Evolutionary conservation across 192 early-diverging fungal genomes (phyloP).

Genomic region (Lunasporangiospora selenospora): DNA sequence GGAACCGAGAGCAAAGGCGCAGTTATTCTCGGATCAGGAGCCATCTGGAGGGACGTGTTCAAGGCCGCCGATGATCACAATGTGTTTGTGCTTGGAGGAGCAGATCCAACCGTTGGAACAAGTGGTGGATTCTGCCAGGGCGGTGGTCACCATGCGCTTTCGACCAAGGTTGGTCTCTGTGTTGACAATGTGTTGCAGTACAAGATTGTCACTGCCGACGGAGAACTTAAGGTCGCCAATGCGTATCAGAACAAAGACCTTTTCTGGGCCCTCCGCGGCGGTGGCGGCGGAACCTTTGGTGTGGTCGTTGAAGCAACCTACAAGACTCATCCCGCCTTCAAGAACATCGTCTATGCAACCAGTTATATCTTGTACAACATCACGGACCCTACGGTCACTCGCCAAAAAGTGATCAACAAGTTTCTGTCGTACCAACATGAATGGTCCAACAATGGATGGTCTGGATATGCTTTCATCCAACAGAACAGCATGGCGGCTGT

Average conservation of each 20-base stretch:
- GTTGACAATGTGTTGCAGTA: slow-evolving; percentile 60
- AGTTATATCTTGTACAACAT: background rate
- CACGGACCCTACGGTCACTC: background rate
- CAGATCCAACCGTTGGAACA: slow-evolving; percentile 45
- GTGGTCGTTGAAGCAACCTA: slow-evolving; percentile 37
- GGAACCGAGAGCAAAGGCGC: background rate
- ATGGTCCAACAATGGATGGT: slow-evolving; percentile 29
- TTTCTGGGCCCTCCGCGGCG: slow-evolving; percentile 70
- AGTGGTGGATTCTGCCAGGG: slow-evolving; percentile 46
- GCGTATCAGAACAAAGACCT: slow-evolving; percentile 52
- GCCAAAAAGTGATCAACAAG: background rate
- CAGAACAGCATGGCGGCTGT: background rate
- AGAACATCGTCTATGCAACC: slow-evolving; percentile 8
- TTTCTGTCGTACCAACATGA: slow-evolving; percentile 9
- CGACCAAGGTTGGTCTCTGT: slow-evolving; percentile 54
- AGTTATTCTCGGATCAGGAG: slow-evolving; percentile 53
- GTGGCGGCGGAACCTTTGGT: slow-evolving; percentile 49
- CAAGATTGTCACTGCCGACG: slow-evolving; percentile 58
- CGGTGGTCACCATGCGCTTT: slow-evolving; percentile 59
- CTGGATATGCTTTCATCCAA: slow-evolving; percentile 7
- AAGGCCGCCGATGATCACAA: slow-evolving; percentile 43
- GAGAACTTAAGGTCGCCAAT: slow-evolving; percentile 47
- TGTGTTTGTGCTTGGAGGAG: slow-evolving; percentile 40
- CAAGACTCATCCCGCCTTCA: slow-evolving; percentile 14
- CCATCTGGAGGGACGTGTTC: slow-evolving; percentile 43